These are phyloP conservation scores for Linum tenue DNA, from an alignment of 345 rosid genomes.

Conservation along the genomic window DNA sequence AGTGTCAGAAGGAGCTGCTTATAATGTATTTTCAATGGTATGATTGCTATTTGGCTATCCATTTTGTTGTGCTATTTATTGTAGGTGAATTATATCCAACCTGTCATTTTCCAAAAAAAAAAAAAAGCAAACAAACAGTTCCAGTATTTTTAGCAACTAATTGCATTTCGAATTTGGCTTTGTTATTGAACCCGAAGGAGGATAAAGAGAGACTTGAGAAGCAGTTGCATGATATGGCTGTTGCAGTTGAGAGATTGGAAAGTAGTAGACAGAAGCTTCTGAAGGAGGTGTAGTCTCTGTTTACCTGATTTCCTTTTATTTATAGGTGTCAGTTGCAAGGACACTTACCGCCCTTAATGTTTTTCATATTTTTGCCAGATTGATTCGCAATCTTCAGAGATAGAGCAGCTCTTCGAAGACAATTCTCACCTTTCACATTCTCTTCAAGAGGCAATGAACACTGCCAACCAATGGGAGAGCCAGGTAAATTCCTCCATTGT, in stretches of 20 bases:
- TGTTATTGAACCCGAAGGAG: slow-evolving; percentile 42
- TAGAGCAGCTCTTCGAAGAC: slow-evolving; percentile 88
- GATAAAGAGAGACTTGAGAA: slow-evolving; percentile 77
- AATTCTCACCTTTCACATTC: slow-evolving; percentile 61
- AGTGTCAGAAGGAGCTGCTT: slow-evolving; percentile 31
- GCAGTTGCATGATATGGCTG: slow-evolving; percentile 93
- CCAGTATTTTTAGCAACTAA: not conserved
- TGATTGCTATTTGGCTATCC: slow-evolving; percentile 11
- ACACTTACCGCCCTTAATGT: slow-evolving; percentile 6
- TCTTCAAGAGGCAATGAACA: slow-evolving; percentile 55
- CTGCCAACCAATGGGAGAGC: slow-evolving; percentile 76
- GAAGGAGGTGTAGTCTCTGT: slow-evolving; percentile 48
- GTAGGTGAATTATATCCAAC: not conserved
- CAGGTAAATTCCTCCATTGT: slow-evolving; percentile 25
- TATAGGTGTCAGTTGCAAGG: slow-evolving; percentile 6
- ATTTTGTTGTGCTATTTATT: not conserved
- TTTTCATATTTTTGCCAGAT: slow-evolving; percentile 36
- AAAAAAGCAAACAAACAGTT: not conserved
- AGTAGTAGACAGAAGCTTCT: slow-evolving; percentile 93
- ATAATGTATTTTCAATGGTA: slow-evolving; percentile 54
- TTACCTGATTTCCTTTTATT: slow-evolving; percentile 11
- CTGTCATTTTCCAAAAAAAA: not conserved
- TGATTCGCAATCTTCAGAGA: slow-evolving; percentile 94
- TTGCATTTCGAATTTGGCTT: not conserved
- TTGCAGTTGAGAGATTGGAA: slow-evolving; percentile 84